Percentiles rank a stretch among this genome's conserved stretches.
Evolutionary conservation across 805 yeast genomes (phyloP).

Genomic region (Yarrowia keelungensis): DNA sequence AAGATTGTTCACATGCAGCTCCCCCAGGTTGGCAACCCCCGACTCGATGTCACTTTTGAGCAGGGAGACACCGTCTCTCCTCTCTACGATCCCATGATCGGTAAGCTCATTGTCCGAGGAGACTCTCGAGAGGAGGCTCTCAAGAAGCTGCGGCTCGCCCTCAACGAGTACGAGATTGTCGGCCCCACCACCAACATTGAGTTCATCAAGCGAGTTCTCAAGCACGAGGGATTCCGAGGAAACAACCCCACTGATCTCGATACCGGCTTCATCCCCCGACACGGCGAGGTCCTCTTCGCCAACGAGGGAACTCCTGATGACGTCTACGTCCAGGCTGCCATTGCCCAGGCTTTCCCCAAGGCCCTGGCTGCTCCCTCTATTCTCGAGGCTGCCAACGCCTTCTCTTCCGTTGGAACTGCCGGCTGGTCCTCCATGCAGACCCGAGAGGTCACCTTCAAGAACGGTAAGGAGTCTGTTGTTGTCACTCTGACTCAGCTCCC

Average conservation of each 20-base stretch:
- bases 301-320: constrained; percentile 41
- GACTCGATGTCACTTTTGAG: constrained; percentile 47
- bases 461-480: constrained; percentile 38
- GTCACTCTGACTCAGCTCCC: constrained; percentile 40
- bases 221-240: constrained; percentile 45
- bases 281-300: constrained; percentile 43
- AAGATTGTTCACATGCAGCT: constrained; percentile 46
- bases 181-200: constrained; percentile 50
- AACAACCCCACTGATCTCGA: constrained; percentile 47
- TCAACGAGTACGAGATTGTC: constrained; percentile 47
- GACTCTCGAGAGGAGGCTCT: constrained; percentile 46
- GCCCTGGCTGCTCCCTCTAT: constrained; percentile 33
- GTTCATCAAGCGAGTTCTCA: constrained; percentile 47
- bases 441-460: constrained; percentile 40
- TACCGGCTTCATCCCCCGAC: constrained; percentile 49
- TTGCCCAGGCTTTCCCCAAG: constrained; percentile 43
- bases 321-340: constrained; percentile 48
- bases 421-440: constrained; percentile 41
- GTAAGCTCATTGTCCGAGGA: constrained; percentile 48
- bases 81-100: constrained; percentile 50
- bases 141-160: constrained; percentile 46
- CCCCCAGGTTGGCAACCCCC: constrained; percentile 46
- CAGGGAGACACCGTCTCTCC: constrained; percentile 47
- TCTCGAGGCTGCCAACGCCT: constrained; percentile 30
- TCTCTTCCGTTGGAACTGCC: constrained; percentile 40